Base-by-base conservation (phyloP, 2,329 filamentous ascomycete genomes). In the Neopestalotiopsis sp. region DNA sequence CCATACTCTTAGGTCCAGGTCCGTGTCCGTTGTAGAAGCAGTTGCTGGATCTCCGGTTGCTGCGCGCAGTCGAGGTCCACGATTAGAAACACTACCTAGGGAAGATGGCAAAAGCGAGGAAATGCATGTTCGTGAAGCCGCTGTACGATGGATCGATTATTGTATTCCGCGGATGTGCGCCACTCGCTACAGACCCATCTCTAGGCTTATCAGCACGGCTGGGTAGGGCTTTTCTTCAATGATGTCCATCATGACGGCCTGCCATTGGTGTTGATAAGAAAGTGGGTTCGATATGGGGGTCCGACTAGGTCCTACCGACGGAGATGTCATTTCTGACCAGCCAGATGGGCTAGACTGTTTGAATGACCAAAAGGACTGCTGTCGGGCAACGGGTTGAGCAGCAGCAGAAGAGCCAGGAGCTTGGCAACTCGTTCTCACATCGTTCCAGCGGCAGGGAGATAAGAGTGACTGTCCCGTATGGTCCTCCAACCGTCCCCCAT, bases 121-220 rank as follows among this genome's bases (percentile, higher is more conserved):
- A 71, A 72, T 72, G 70, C 70, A 69, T 66, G 52, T 69, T 56
- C 58, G 68, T 67, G 65, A 59, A 40, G 68, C 34, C 40, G 59
- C 32, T 59, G 32, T 20, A 62, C 14, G 13, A 20, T 30, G 32
- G 59, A 40, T 17, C 28, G 14, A 17, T 40, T 52, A 49, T 42
- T 64, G 61, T 64, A 72, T 42, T 69, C 73, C 73, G 73, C 73
- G 72, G 73, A 73, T 70, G 68, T 73, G 67, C 49, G 49, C 45
- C 65, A 59, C 28, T 68, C 67, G 28, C 45, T n/a, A 42, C 14
- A 20, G n/a, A 17, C 30, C 40, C 52, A 32, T 17, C 28, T 20
- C 28, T 34, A 57, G 45, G 24, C 63, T 66, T 66, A 66, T 66
- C 63, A 34, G 30, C 32, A 12, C 32, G 20, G 12, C 9, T 56